These are phyloP conservation scores for Flaveria sonorensis DNA, from an alignment of 129 eudicot species.

Conservation along the genomic window DNA sequence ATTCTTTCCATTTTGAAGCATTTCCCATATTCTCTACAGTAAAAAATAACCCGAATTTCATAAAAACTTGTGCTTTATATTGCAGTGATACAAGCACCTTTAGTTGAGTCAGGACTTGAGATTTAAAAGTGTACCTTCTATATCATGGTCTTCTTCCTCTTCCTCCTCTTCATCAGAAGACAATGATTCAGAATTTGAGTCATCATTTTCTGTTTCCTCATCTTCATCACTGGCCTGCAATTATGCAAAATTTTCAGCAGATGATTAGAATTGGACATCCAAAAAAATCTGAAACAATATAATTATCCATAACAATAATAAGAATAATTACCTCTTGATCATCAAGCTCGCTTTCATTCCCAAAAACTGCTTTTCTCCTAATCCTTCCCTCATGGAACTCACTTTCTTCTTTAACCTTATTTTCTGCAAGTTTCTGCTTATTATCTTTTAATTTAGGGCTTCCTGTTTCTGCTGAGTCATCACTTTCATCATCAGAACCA, in stretches of 20 bases:
- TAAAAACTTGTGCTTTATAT: not conserved
- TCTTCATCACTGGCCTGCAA: constrained; percentile 61
- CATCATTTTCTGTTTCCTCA: constrained; percentile 46
- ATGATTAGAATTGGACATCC: not conserved
- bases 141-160: constrained; percentile 49
- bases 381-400: constrained; percentile 72
- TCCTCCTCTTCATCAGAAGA: constrained; percentile 49
- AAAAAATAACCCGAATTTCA: constrained; percentile 5
- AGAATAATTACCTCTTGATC: constrained; percentile 47
- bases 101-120: constrained; percentile 13
- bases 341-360: constrained; percentile 51
- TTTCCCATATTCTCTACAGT: constrained; percentile 70
- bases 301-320: not conserved
- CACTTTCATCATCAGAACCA: constrained; percentile 57
- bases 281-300: not conserved
- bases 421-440: constrained; percentile 22
- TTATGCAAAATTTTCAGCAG: constrained; percentile 10
- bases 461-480: constrained; percentile 27
- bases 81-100: constrained; percentile 1
- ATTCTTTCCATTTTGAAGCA: constrained; percentile 89
- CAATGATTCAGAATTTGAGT: constrained; percentile 40
- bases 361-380: constrained; percentile 81
- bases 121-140: constrained; percentile 42
- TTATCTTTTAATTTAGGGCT: constrained; percentile 38
- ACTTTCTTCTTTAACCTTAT: constrained; percentile 50